Conservation (phyloP, 495 filamentous ascomycete species). For the Friedmanniomyces simplex region DNA sequence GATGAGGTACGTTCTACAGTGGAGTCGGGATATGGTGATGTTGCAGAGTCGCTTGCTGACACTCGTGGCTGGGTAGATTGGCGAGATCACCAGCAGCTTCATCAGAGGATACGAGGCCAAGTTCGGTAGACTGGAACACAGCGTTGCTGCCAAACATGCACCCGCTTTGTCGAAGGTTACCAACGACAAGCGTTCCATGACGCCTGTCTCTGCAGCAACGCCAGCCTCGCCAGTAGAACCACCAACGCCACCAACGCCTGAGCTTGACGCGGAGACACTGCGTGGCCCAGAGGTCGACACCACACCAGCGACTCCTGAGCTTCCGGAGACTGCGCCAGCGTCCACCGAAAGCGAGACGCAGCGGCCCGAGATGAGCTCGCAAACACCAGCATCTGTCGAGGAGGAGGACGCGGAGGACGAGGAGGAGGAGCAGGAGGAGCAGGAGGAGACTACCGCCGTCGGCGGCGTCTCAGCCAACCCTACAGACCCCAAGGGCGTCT, state of each 20-base stretch:
- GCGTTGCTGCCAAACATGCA: neutral
- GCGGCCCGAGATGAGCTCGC: too few species aligned
- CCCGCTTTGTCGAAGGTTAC: neutral
- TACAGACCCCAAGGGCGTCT: conserved; percentile 8
- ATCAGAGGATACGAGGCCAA: neutral
- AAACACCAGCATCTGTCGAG: too few species aligned
- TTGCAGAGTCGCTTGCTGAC: neutral
- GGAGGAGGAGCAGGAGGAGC: neutral
- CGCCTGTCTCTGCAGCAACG: neutral
- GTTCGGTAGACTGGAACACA: neutral
- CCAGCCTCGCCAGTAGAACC: neutral
- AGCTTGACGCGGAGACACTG: neutral
- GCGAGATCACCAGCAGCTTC: neutral
- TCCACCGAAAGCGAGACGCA: too few species aligned
- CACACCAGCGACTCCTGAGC: neutral
- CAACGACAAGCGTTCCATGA: neutral
- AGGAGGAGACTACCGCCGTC: neutral
- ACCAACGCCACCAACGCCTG: neutral
- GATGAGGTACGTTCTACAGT: neutral
- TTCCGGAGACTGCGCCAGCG: too few species aligned
- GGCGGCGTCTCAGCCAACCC: neutral
- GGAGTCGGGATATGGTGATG: too few species aligned
- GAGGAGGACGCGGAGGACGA: too few species aligned
- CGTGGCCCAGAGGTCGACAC: too few species aligned
- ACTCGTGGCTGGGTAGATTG: neutral